Conservation (phyloP, 2,329 filamentous ascomycete species). For the Microsporum canis region DNA sequence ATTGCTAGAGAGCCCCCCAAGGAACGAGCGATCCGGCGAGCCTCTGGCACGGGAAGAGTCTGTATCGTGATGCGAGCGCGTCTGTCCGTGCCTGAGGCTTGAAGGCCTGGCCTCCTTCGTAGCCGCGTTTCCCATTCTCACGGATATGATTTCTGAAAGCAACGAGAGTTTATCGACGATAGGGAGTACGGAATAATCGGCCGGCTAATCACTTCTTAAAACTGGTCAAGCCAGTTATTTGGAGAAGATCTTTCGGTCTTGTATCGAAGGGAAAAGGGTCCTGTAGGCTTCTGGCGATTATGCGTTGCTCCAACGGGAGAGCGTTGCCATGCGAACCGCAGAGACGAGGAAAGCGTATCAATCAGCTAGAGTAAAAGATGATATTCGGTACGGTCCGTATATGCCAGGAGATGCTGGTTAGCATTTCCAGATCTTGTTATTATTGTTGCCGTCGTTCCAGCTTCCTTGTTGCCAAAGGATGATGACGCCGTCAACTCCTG, state of each 20-base stretch:
- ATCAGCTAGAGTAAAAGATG: background rate
- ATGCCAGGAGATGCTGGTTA: background rate
- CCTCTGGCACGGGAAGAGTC: constrained; percentile 1
- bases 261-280: background rate
- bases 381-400: background rate
- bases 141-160: background rate
- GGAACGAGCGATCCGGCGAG: constrained; percentile 46
- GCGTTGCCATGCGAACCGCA: constrained; percentile 10
- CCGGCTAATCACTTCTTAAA: too few species aligned
- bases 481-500: background rate
- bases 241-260: background rate
- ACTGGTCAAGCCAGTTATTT: too few species aligned
- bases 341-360: background rate
- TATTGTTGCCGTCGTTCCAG: background rate
- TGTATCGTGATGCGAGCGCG: constrained; percentile 7
- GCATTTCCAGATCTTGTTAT: background rate
- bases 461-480: background rate
- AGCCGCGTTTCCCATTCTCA: constrained; percentile 37
- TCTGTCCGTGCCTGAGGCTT: constrained; percentile 9
- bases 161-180: too few species aligned
- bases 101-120: constrained; percentile 36
- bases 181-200: too few species aligned
- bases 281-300: background rate
- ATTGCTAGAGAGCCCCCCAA: constrained; percentile 39
- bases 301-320: constrained; percentile 7